Base-by-base conservation (phyloP, 2,329 filamentous ascomycete genomes). In the Fusarium sp. region DNA sequence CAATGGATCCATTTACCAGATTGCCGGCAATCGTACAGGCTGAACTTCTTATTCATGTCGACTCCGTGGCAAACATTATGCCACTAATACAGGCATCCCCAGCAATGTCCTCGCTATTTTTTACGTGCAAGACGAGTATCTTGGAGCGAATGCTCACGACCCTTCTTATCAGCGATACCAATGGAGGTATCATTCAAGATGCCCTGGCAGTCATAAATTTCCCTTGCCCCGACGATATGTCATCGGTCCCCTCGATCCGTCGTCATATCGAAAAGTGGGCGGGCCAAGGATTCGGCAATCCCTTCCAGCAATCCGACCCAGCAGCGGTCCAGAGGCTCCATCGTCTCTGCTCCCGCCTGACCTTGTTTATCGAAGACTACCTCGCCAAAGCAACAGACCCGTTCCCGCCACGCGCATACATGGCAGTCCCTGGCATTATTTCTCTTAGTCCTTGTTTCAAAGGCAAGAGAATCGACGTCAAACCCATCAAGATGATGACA, bases 21-120 rank as follows among this genome's bases (percentile, higher is more conserved):
- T 6, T 71, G n/a, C 69, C 69, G 3, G 4, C 32, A 2, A 4
- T 43, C 3, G 22, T 64, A 9, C 32, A 33, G 3, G 54, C 1
- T 2, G 15, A 54, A 15, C 61, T 71, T 2, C 25, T 71, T 1
- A 22, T 61, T 25, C 17, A 58, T 17, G 8, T 68, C 8, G 64
- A 70, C 27, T 68, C 69, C 1, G 45, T 63, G 9, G n/a, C 17
- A 5, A 30, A 15, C 3, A 65, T 71, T 8, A n/a, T 27, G 15
- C n/a, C 33, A 4, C 54, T 71, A 8, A 58, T 54, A 6, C 32
- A 17, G 27, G 54, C 58, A 20, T 71, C 63, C 0, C 30, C n/a
- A 14, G 52, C 17, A 14, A 35, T 56, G 52, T 11, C 10, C 32
- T 32, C 27, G 11, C 17, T 20, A 6, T 56, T 32, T 14, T 2